Evolutionary conservation across 305 asterid species (phyloP).

Genomic region (Fraxinus greggii): DNA sequence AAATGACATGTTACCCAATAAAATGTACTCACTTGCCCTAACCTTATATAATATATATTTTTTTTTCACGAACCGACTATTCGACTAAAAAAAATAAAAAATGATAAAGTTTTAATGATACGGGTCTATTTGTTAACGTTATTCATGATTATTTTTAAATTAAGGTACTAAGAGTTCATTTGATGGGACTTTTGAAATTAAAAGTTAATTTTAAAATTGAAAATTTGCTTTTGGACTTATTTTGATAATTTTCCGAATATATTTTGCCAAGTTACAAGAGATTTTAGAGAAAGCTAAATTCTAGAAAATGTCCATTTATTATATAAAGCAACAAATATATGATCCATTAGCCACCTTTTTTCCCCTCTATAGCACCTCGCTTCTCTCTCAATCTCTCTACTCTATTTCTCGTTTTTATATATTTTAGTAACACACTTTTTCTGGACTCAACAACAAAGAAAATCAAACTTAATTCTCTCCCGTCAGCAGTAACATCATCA

Average conservation of each 20-base stretch:
- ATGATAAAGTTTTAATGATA: neutral
- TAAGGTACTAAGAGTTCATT: neutral
- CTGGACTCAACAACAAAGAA: neutral
- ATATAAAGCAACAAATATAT: neutral
- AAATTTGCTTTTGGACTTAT: neutral
- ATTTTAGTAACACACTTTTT: neutral
- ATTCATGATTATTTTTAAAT: neutral
- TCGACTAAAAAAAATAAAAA: neutral
- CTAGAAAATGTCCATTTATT: neutral
- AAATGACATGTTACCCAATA: slow-evolving; percentile 7
- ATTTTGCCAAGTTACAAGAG: neutral
- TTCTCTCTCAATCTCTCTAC: neutral
- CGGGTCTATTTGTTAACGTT: neutral
- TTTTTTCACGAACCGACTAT: neutral
- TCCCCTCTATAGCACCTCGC: neutral
- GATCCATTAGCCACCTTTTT: slow-evolving; percentile 18
- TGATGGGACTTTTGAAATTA: neutral
- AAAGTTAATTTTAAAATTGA: neutral
- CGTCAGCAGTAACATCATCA: slow-evolving; percentile 3
- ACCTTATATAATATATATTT: neutral
- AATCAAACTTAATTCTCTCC: neutral
- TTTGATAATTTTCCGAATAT: neutral
- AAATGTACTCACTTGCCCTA: neutral
- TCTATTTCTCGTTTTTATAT: neutral
- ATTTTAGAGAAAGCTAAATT: neutral